Evolutionary conservation across 805 yeast species (phyloP), one percentile per base, ranked within the genome.

Genomic region (Teunomyces kruisii): DNA sequence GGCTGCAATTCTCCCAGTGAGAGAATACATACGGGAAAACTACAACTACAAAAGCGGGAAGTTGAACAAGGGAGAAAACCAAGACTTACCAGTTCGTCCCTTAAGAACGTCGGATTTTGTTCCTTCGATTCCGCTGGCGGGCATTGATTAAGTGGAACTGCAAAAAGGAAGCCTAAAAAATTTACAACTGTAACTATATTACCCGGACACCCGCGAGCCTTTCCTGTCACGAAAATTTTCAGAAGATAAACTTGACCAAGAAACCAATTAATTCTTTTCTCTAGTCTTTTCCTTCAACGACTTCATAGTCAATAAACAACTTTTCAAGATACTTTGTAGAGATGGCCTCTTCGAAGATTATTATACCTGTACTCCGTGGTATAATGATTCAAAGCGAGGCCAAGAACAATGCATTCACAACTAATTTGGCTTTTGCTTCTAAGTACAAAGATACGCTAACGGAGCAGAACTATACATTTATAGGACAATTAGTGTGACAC

Each of bases 1-100:
- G 57, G 99, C 99, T 0, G 97, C 96, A 1, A 79, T 91, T 72
- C 78, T 77, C 53, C 87, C 97, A 0, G 90, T 92, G 58, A 76
- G 96, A 54, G 97, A 94, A 64, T 88, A 80, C 61, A 88, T 92
- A 46, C 71, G 80, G 44, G 65, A 67, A 44, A 86, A 87, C 60
- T 75, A 76, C 59, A 64, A 64, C 51, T 70, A 75, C 52, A 62
- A 60, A 66, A 72, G 58, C 36, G 70, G 70, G 2, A 66, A 65
- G 42, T 44, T 60, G 35, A 57, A 53, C 26, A 55, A 58, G 12
- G 54, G 40, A 17, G 57, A 50, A 39, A 53, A 49, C 14, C 68
- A 66, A 15, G 64, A 68, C 9, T 61, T 76, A 19, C 62, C 65
- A 22, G 76, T 88, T 49, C 74, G 94, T 47, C 86, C 94, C 5